A percentile compares a stretch with the other conserved stretches of the same genome.
Conservation (phyloP, 2,329 filamentous ascomycete genomes). For the Pseudogymnoascus sp. region DNA sequence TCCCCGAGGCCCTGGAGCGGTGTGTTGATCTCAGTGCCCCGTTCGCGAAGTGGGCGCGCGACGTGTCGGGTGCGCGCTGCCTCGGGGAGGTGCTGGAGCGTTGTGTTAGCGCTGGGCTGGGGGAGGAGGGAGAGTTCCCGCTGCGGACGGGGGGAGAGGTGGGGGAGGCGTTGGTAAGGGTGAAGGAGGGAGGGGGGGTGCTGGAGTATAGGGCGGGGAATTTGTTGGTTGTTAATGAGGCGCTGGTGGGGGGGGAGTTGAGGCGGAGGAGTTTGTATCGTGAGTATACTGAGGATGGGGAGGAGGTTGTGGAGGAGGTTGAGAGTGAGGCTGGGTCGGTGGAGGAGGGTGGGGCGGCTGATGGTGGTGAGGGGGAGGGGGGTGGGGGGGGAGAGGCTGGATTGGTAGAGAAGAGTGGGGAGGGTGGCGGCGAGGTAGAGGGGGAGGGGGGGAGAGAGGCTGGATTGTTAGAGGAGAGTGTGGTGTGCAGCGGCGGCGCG, state of each 20-base stretch:
- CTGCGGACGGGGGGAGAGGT: not conserved
- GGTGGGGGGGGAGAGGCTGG: no score
- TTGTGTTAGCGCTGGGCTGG: not conserved
- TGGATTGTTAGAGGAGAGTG: no score
- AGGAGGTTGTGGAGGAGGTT: not conserved
- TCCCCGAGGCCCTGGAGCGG: not conserved
- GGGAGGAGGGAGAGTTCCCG: not conserved
- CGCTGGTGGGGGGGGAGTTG: not conserved
- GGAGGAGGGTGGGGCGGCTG: not conserved
- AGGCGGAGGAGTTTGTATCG: not conserved
- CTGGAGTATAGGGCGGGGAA: not conserved
- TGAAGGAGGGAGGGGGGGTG: not conserved
- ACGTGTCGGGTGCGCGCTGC: not conserved
- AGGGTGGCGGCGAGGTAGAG: not conserved
- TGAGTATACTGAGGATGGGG: not conserved
- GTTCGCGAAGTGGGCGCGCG: not conserved
- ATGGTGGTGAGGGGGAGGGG: not conserved
- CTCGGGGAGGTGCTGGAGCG: not conserved
- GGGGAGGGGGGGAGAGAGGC: no score
- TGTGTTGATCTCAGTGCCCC: not conserved
- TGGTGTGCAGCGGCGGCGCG: no score
- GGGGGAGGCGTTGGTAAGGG: not conserved
- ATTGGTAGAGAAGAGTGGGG: no score
- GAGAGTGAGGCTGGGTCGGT: not conserved
- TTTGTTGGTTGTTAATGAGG: not conserved